A percentile compares a stretch with the other conserved stretches of the same genome.
Evolutionary conservation across 495 filamentous ascomycete genomes (phyloP).

Genomic region (Coniosporium apollinis): DNA sequence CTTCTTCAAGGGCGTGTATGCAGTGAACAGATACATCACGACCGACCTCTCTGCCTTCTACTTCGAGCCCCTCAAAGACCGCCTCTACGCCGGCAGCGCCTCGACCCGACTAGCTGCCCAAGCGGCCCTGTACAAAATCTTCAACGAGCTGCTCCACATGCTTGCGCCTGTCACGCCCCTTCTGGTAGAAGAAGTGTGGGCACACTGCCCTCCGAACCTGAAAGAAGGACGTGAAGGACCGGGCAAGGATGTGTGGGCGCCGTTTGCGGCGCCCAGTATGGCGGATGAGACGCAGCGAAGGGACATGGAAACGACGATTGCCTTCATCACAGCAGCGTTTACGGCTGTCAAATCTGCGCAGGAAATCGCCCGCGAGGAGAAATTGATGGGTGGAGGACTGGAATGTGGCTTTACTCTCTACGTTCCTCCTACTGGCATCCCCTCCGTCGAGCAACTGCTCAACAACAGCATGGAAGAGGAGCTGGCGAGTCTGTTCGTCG

Average conservation of each 20-base stretch:
- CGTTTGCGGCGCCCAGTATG: constrained; percentile 8
- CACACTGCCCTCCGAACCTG: constrained; percentile 48
- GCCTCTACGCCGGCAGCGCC: constrained; percentile 62
- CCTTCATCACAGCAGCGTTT: constrained; percentile 16
- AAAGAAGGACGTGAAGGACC: constrained; percentile 20
- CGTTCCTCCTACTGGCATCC: constrained; percentile 7
- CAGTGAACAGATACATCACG: constrained; percentile 63
- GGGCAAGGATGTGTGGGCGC: neutral
- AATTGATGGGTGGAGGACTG: constrained; percentile 56
- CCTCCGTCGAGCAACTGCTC: constrained; percentile 8
- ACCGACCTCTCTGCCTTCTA: constrained; percentile 83
- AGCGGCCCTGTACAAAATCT: constrained; percentile 53
- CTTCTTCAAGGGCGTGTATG: constrained; percentile 61
- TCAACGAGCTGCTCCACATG: constrained; percentile 52
- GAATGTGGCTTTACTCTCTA: constrained; percentile 43
- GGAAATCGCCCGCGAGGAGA: constrained; percentile 45
- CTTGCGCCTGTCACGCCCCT: constrained; percentile 68
- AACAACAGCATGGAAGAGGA: constrained; percentile 26
- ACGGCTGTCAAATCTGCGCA: constrained; percentile 49
- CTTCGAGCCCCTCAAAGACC: constrained; percentile 80
- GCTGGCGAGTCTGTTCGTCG: constrained; percentile 58
- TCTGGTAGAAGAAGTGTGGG: constrained; percentile 79
- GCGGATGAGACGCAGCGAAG: constrained; percentile 11
- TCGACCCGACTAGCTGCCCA: constrained; percentile 39
- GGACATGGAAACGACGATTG: constrained; percentile 24